A percentile compares a stretch with the other conserved stretches of the same genome.
phyloP scores from a whole-genome alignment of 75 land plant genomes.

The Sequoiadendron giganteum region DNA sequence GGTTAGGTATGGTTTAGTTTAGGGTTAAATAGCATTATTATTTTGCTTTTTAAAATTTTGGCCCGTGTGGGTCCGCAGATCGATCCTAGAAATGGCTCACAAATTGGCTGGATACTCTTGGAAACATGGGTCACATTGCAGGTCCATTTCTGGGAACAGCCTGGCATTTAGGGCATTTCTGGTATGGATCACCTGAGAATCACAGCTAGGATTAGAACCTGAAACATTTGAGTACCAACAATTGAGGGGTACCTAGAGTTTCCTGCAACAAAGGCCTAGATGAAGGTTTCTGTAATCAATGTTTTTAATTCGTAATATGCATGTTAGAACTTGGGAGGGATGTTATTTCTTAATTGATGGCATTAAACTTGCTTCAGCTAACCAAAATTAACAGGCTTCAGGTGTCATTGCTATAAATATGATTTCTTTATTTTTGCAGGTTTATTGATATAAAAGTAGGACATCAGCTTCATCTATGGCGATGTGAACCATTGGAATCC shows the following conservation, averaged over 20 bases:
- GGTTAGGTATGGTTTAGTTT: neutral
- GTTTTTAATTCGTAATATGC: neutral
- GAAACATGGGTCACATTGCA: neutral
- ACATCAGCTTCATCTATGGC: slow-evolving; percentile 71
- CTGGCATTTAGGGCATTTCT: neutral
- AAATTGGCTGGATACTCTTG: neutral
- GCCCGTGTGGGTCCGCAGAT: neutral
- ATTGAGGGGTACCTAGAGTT: neutral
- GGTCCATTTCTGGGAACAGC: neutral
- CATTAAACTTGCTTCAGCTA: neutral
- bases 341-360: neutral
- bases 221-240: neutral
- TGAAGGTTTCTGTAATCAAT: neutral
- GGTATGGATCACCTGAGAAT: too few species aligned
- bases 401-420: neutral
- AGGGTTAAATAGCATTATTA: neutral
- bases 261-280: neutral
- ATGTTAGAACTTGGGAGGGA: neutral
- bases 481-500: slow-evolving; percentile 46
- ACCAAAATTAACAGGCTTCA: neutral
- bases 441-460: slow-evolving; percentile 72
- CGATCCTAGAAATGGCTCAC: neutral
- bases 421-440: slow-evolving; percentile 36
- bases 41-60: neutral
- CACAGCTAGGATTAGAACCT: neutral